Base-by-base conservation (phyloP, 1,284 basidiomycete species). In the Pseudozyma sp. region DNA sequence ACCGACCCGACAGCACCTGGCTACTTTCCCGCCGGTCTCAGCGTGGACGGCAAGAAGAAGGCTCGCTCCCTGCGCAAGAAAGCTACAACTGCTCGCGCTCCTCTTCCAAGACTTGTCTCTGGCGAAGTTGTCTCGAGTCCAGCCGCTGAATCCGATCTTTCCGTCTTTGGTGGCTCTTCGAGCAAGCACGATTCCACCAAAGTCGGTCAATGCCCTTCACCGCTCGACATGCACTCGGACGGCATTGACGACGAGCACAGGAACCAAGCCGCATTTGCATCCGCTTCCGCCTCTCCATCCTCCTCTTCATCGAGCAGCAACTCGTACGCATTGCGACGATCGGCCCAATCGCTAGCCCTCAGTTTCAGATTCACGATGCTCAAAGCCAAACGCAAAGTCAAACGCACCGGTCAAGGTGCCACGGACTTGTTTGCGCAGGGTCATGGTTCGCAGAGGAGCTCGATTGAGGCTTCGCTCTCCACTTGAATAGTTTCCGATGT, bases 341-440 rank as follows among this genome's bases (percentile, higher is more conserved):
- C 73, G 16, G 68, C 73, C 0, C 69, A 72, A 47, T 72, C 74
- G 10, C 42, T 76, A 16, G 74, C 74, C 1, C 61, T 76, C 42
- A 67, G 56, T 14, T 21, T 76, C 43, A 48, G 74, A 13, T 69
- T 72, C 65, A 76, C 72, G 62, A 56, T 72, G 61, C 38, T 69
- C 21, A 47, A 61, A 1, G 74, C 69, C 36, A 72, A 63, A 38
- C 38, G 63, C 4, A 59, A 67, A 58, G 52, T 74, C 13, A 45
- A 55, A 4, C 44, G 51, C 11, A 59, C 63, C 1, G 35, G 51
- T 14, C 39, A 59, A 34, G 49, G 38, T 3, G 59, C 51, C 5
- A 52, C 48, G 11, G 62, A 71, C 5, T 48, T 55, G 40, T 66
- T 63, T 43, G 54, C 40, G 5, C 11, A 40, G 3, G 18, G 31